Evolutionary conservation across 257 asterid species (phyloP).

Genomic region (Solanum chaucha): DNA sequence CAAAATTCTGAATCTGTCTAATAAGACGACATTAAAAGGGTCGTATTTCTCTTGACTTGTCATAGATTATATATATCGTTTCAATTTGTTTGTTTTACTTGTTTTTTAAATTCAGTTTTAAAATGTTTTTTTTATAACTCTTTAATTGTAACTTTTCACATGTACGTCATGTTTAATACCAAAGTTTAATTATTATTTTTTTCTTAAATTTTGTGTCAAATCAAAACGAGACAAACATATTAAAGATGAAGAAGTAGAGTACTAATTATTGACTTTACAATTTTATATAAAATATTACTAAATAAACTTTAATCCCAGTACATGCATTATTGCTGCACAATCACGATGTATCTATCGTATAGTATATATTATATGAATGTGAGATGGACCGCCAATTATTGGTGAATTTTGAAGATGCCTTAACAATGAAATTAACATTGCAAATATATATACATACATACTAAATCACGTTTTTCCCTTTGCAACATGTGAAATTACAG

Average conservation of each 20-base stretch:
- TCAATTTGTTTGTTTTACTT: not conserved
- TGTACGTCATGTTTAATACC: not conserved
- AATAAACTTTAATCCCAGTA: not conserved
- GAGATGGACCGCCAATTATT: not conserved
- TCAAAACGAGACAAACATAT: not conserved
- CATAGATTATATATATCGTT: not conserved
- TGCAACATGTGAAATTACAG: not conserved
- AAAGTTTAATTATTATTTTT: not conserved
- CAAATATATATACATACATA: not conserved
- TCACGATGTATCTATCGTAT: not conserved
- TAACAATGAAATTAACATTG: not conserved
- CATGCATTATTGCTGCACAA: not conserved
- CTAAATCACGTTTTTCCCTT: not conserved
- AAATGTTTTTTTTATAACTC: fast-evolving
- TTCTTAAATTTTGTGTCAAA: not conserved
- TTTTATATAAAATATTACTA: not conserved
- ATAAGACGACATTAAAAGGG: not conserved
- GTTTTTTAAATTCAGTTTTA: not conserved
- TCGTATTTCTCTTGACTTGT: not conserved
- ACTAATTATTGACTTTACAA: not conserved
- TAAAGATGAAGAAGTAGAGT: too few species aligned
- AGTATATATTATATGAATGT: not conserved
- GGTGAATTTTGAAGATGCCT: not conserved
- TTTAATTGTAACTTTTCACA: not conserved
- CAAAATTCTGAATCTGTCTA: not conserved